These are phyloP conservation scores for Pigoraptor vietnamica DNA, from an alignment of 78 protist species.

Conservation along the genomic window DNA sequence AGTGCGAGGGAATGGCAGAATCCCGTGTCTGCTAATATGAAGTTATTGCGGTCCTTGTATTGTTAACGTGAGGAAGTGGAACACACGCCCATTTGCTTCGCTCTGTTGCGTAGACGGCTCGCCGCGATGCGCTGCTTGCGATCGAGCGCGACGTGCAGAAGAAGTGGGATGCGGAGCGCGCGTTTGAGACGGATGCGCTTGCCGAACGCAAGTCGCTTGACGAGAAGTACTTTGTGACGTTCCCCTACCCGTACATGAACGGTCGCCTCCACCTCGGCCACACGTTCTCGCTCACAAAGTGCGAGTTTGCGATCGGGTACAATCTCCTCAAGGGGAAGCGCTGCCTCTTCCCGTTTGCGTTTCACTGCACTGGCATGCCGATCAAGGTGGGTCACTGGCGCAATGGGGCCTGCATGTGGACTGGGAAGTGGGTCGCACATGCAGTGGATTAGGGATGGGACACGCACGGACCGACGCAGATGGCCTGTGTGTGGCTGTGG, in stretches of 20 bases:
- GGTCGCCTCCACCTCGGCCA: slow-evolving; percentile 99
- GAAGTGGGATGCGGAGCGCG: not conserved
- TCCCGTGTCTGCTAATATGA: too few species aligned
- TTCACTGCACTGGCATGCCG: slow-evolving; percentile 99
- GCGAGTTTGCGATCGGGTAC: slow-evolving; percentile 94
- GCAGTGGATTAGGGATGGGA: too few species aligned
- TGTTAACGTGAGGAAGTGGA: too few species aligned
- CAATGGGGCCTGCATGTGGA: not conserved
- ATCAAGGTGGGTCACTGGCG: slow-evolving; percentile 77
- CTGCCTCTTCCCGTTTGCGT: slow-evolving; percentile 95
- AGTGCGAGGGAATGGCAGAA: too few species aligned
- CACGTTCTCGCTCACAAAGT: slow-evolving; percentile 94
- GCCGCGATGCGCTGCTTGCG: not conserved
- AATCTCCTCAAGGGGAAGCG: slow-evolving; percentile 89
- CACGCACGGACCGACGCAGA: too few species aligned
- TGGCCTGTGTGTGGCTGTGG: too few species aligned
- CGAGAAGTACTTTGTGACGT: slow-evolving; percentile 76
- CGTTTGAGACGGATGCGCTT: not conserved
- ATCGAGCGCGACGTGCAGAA: not conserved
- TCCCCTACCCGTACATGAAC: slow-evolving; percentile 99
- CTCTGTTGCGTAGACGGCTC: not conserved
- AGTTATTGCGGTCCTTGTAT: too few species aligned
- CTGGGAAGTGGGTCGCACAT: not conserved
- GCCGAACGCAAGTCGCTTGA: not conserved
- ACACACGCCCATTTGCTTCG: not conserved